phyloP scores from a whole-genome alignment of 192 early-diverging fungal genomes.

The Coemansia sp. region DNA sequence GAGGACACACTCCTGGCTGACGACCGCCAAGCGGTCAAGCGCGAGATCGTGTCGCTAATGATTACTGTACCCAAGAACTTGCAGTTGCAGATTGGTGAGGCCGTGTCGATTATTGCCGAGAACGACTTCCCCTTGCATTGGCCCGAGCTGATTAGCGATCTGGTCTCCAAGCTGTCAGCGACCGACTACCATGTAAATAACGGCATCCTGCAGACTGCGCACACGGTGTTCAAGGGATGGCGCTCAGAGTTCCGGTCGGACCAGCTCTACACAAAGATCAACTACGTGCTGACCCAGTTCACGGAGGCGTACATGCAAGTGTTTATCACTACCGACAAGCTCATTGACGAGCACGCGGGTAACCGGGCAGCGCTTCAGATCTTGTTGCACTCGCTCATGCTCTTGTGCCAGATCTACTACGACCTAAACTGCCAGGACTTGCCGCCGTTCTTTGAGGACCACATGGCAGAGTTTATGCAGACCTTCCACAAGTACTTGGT shows the following conservation, averaged over 20 bases:
- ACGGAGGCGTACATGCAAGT: conserved; percentile 79
- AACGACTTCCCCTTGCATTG: conserved; percentile 93
- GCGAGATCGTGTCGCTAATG: conserved; percentile 85
- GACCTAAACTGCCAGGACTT: conserved; percentile 96
- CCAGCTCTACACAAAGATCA: conserved; percentile 85
- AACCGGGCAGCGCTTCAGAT: conserved; percentile 68
- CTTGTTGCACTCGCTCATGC: conserved; percentile 73
- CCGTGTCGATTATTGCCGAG: conserved; percentile 90
- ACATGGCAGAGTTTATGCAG: conserved; percentile 79
- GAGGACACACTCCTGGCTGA: conserved; percentile 43
- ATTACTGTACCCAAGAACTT: conserved; percentile 74
- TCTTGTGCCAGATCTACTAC: conserved; percentile 90
- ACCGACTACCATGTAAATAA: conserved; percentile 85
- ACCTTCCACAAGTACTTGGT: conserved; percentile 88
- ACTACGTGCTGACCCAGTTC: conserved; percentile 87
- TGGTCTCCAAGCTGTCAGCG: conserved; percentile 75
- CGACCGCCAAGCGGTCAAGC: conserved; percentile 83
- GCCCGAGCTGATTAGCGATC: conserved; percentile 75
- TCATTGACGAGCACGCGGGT: conserved; percentile 70
- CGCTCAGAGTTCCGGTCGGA: conserved; percentile 80
- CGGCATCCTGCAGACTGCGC: conserved; percentile 91
- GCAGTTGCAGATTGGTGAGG: conserved; percentile 90
- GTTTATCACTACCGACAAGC: conserved; percentile 78
- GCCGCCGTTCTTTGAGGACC: conserved; percentile 96
- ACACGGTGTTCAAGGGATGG: conserved; percentile 96